Base-by-base conservation (phyloP, 139 green algal species). In the Closterium sp. region DNA sequence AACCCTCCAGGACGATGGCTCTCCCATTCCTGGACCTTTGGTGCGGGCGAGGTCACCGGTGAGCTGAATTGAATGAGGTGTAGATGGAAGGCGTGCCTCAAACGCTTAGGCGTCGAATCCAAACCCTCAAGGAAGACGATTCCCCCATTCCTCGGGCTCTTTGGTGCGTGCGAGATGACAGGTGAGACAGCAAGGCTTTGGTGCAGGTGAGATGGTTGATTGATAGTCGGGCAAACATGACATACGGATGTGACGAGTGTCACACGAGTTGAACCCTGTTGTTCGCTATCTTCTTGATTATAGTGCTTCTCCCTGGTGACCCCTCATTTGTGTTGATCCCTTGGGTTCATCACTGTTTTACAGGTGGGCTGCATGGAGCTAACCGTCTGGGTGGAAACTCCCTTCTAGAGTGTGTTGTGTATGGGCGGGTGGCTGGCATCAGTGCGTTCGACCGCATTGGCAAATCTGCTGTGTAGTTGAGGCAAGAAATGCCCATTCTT, bases 321-420 rank as follows among this genome's bases (percentile, higher is more conserved):
- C n/a, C 12, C 4, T 76, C 16, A 19, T 19, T 55, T 66, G 28
- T 85, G 28, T 85, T 85, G 28, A 31, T 85, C 2, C 4, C 76
- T 85, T 6, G n/a, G 4, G 12, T 89, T 3, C 36, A n/a, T n/a
- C n/a, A n/a, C n/a, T n/a, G n/a, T n/a, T n/a, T 89, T 84, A 94
- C 92, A 25, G 96, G 96, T 8, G 96, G 96, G 1, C 86, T 98
- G 28, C 96, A 98, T 89, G 96, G 96, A 19, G 55, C 84, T 33
- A 98, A 98, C 94, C 94, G 96, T n/a, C 95, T 98, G 9, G 96
- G 94, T 23, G 96, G 96, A 64, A 97, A 97, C 92, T 96, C 94
- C 2, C 93, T 98, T 85, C 89, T 97, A 19, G 96, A 98, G 86
- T 97, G 96, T 90, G 95, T 95, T 0, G 96, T 98, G 33, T 97